These are phyloP conservation scores for Argentina anserina DNA, from an alignment of 306 rosid genomes.

Conservation along the genomic window DNA sequence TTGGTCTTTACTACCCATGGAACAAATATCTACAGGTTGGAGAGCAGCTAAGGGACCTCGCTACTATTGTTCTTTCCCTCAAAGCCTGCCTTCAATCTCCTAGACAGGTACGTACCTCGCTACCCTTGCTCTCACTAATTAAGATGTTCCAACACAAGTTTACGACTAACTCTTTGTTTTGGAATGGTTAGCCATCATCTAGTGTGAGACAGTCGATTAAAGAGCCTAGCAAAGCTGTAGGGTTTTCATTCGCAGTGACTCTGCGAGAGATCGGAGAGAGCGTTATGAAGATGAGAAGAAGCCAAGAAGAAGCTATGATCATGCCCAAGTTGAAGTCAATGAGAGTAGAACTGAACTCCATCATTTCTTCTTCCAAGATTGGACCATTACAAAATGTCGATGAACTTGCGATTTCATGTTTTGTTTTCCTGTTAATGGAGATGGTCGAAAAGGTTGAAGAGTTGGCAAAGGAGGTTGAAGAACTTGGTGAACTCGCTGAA, in stretches of 20 bases:
- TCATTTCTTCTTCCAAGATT: slow-evolving; percentile 29
- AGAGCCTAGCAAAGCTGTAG: slow-evolving; percentile 49
- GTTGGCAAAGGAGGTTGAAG: slow-evolving; percentile 51
- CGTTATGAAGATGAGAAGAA: slow-evolving; percentile 51
- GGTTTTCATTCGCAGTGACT: slow-evolving; percentile 37
- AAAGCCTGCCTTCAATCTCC: slow-evolving; percentile 50
- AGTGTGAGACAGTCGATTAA: slow-evolving; percentile 24
- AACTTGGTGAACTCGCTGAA: slow-evolving; percentile 53
- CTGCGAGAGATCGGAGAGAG: slow-evolving; percentile 70
- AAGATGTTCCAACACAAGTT: neutral
- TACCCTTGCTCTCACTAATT: neutral
- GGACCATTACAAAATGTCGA: slow-evolving; percentile 35
- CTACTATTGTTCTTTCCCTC: slow-evolving; percentile 48
- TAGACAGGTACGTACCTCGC: slow-evolving; percentile 50
- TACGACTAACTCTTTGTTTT: slow-evolving; percentile 1
- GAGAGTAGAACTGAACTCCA: slow-evolving; percentile 39
- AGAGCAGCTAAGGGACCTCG: slow-evolving; percentile 63
- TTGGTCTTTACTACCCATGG: slow-evolving; percentile 87
- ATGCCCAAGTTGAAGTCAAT: slow-evolving; percentile 44
- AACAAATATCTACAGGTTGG: slow-evolving; percentile 65
- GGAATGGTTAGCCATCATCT: slow-evolving; percentile 30
- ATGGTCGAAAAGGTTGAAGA: slow-evolving; percentile 58
- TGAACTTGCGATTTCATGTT: slow-evolving; percentile 44
- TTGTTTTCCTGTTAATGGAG: slow-evolving; percentile 45
- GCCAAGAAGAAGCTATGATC: slow-evolving; percentile 30